phyloP scores from a whole-genome alignment of 352 stramenopile genomes.

The Aphanomyces stellatus region DNA sequence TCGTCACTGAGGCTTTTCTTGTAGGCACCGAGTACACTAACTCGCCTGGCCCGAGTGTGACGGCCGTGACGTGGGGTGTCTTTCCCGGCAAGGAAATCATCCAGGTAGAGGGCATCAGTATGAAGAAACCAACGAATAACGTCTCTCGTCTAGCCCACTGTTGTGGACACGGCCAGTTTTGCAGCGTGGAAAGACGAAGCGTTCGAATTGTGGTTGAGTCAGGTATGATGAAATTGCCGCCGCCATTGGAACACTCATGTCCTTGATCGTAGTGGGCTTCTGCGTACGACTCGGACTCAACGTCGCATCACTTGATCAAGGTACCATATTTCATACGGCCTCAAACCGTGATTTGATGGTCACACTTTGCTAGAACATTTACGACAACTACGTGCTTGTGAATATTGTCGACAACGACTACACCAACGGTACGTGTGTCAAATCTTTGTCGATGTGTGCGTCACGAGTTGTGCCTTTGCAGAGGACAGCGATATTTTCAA shows the following conservation, averaged over 20 bases:
- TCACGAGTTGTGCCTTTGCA: slow-evolving; percentile 20
- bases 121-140: not conserved
- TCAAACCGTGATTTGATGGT: slow-evolving; percentile 24
- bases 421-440: slow-evolving; percentile 58
- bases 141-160: slow-evolving; percentile 80
- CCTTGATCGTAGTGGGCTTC: slow-evolving; percentile 73
- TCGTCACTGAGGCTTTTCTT: not conserved
- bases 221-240: slow-evolving; percentile 22
- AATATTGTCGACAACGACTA: slow-evolving; percentile 99
- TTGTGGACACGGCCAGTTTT: slow-evolving; percentile 97
- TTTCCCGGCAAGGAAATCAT: slow-evolving; percentile 93
- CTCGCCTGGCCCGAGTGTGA: slow-evolving; percentile 77
- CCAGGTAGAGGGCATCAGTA: slow-evolving; percentile 25
- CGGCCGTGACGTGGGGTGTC: slow-evolving; percentile 96
- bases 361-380: slow-evolving; percentile 81
- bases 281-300: slow-evolving; percentile 87
- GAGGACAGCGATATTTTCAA: slow-evolving; percentile 73
- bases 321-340: not conserved
- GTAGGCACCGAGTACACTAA: slow-evolving; percentile 64
- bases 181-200: slow-evolving; percentile 93
- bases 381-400: slow-evolving; percentile 96
- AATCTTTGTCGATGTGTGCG: slow-evolving; percentile 2
- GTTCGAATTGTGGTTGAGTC: slow-evolving; percentile 95
- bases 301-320: slow-evolving; percentile 47
- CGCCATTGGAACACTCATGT: too few relatives aligned